Evolutionary conservation across 169 alveolate species (phyloP).

Genomic region (Blepharisma undulans): DNA sequence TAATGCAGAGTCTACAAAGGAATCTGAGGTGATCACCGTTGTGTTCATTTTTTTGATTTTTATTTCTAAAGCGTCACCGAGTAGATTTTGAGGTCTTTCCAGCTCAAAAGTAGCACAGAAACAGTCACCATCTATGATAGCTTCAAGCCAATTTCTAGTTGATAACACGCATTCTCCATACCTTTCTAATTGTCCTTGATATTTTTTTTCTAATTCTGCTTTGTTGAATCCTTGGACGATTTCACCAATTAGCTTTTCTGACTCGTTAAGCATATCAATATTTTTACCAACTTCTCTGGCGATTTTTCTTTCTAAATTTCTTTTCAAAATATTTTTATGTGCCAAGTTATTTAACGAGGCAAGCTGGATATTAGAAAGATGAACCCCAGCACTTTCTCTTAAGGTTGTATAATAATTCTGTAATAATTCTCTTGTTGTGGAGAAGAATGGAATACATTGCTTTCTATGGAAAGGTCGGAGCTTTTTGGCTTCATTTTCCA

Average conservation of each 20-base stretch:
- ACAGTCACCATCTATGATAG: conserved; percentile 29
- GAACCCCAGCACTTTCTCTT: conserved; percentile 29
- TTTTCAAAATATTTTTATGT: conserved; percentile 10
- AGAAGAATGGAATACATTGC: conserved; percentile 8
- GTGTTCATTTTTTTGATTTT: conserved; percentile 28
- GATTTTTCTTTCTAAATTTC: conserved; percentile 25
- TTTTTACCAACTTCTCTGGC: conserved; percentile 24
- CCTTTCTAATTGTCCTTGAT: neutral
- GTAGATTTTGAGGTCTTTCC: conserved; percentile 29
- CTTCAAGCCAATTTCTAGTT: conserved; percentile 40
- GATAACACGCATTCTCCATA: conserved; percentile 25
- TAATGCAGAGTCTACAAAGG: conserved; percentile 35
- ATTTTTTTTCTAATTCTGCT: conserved; percentile 27
- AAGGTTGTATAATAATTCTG: neutral
- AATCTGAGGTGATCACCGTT: conserved; percentile 10
- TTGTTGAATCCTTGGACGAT: conserved; percentile 9
- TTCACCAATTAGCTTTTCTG: conserved; percentile 23
- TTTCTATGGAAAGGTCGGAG: conserved; percentile 1
- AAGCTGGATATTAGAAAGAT: conserved; percentile 27
- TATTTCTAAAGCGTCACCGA: conserved; percentile 32
- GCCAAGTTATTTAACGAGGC: conserved; percentile 37
- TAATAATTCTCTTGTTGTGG: conserved; percentile 8
- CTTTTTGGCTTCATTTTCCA: neutral
- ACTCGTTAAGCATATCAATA: conserved; percentile 24
- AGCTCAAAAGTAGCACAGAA: conserved; percentile 24